Conservation (phyloP, 1,284 basidiomycete genomes). For the Naganishia albida region DNA sequence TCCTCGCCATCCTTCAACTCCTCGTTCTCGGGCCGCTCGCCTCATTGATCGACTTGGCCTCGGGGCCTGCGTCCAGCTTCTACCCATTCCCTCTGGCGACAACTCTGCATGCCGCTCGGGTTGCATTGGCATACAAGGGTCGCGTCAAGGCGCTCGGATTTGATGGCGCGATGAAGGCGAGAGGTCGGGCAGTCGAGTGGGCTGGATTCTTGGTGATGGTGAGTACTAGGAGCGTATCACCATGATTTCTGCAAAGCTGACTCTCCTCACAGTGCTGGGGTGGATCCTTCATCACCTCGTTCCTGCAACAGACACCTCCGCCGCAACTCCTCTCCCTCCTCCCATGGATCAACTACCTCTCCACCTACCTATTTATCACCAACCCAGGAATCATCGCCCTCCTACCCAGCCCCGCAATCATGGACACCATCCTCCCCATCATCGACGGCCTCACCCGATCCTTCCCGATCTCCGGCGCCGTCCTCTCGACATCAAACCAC, state of each 20-base stretch:
- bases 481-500: slow-evolving; percentile 26
- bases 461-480: slow-evolving; percentile 34
- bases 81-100: slow-evolving; percentile 34
- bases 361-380: slow-evolving; percentile 32
- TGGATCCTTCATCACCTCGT: slow-evolving; percentile 33
- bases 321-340: slow-evolving; percentile 33
- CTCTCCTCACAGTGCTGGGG: slow-evolving; percentile 29
- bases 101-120: slow-evolving; percentile 33
- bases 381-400: slow-evolving; percentile 24
- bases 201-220: slow-evolving; percentile 34
- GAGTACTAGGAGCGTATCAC: not conserved
- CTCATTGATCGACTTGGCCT: slow-evolving; percentile 27
- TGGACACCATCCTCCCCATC: slow-evolving; percentile 33
- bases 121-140: slow-evolving; percentile 29
- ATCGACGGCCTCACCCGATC: slow-evolving; percentile 34
- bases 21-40: slow-evolving; percentile 32
- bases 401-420: slow-evolving; percentile 24
- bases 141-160: slow-evolving; percentile 28
- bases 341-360: slow-evolving; percentile 33
- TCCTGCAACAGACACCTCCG: slow-evolving; percentile 31
- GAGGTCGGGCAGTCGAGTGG: slow-evolving; percentile 27
- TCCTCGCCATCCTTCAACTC: slow-evolving; percentile 6
- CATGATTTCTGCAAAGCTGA: not conserved
- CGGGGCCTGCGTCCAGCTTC: slow-evolving; percentile 23
- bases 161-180: slow-evolving; percentile 27